A percentile compares a stretch with the other conserved stretches of the same genome.
phyloP scores from a whole-genome alignment of 108 stramenopile species.

The Seminavis robusta region DNA sequence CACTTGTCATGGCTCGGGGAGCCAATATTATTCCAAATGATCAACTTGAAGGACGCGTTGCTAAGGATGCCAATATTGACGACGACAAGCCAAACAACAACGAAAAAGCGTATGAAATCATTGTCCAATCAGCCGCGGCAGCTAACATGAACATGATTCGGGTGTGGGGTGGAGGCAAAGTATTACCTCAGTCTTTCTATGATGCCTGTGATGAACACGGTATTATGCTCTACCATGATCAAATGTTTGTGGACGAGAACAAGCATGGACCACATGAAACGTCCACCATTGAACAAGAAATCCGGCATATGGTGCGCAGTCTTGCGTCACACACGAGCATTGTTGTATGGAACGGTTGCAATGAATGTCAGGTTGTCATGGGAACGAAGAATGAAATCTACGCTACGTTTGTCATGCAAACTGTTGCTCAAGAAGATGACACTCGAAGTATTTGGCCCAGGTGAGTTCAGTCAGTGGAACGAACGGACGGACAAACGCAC shows the following conservation, averaged over 20 bases:
- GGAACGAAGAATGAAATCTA: slow-evolving; percentile 33
- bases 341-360: slow-evolving; percentile 61
- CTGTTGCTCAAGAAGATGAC: slow-evolving; percentile 44
- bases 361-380: slow-evolving; percentile 45
- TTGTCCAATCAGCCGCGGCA: slow-evolving; percentile 39
- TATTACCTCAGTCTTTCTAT: slow-evolving; percentile 57
- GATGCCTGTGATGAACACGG: slow-evolving; percentile 64
- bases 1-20: slow-evolving; percentile 30
- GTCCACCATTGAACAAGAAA: slow-evolving; percentile 25
- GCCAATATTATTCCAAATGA: slow-evolving; percentile 70
- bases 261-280: slow-evolving; percentile 28
- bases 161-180: slow-evolving; percentile 77
- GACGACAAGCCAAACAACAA: too few relatives aligned
- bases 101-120: too few relatives aligned
- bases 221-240: slow-evolving; percentile 65
- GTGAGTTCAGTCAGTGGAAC: too few relatives aligned
- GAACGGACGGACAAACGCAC: too few relatives aligned
- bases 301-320: slow-evolving; percentile 34
- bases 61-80: slow-evolving; percentile 20
- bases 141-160: slow-evolving; percentile 67
- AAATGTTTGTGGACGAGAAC: slow-evolving; percentile 52
- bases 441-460: slow-evolving; percentile 51
- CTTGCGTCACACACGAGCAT: slow-evolving; percentile 46
- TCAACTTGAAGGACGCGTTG: slow-evolving; percentile 43
- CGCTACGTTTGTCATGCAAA: slow-evolving; percentile 42